phyloP scores from a whole-genome alignment of 257 asterid species.

The Datura wrightii region DNA sequence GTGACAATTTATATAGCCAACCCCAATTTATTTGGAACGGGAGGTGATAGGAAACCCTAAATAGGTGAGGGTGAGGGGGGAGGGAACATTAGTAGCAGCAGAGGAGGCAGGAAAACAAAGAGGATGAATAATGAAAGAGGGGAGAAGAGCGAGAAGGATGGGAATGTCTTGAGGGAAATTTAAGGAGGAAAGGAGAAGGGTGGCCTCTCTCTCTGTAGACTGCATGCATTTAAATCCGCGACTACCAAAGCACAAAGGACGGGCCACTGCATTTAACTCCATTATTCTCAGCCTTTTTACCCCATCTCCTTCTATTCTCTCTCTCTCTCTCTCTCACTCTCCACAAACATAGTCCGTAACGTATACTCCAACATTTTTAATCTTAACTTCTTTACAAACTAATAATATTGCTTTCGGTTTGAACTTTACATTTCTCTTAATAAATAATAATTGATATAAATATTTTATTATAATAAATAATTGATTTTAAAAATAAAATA shows the following conservation, averaged over 20 bases:
- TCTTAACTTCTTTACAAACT: too few relatives aligned
- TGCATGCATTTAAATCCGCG: constrained; percentile 53
- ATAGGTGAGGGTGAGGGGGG: not conserved
- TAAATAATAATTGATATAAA: too few relatives aligned
- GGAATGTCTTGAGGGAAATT: constrained; percentile 48
- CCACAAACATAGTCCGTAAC: constrained; percentile 14
- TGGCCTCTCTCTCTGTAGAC: not conserved
- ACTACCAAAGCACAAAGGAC: constrained; percentile 49
- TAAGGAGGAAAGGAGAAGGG: constrained; percentile 32
- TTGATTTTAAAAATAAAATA: too few relatives aligned
- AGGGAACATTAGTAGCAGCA: too few relatives aligned
- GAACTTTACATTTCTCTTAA: too few relatives aligned
- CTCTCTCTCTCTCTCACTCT: not conserved
- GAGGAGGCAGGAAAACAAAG: not conserved
- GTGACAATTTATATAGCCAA: not conserved
- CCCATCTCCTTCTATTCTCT: constrained; percentile 19
- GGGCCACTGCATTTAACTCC: constrained; percentile 54
- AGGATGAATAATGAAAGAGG: not conserved
- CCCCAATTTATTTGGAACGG: not conserved
- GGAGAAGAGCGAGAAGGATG: not conserved
- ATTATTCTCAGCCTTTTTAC: constrained; percentile 32
- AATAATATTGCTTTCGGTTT: too few relatives aligned
- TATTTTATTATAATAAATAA: too few relatives aligned
- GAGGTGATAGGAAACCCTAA: not conserved
- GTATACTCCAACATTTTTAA: not conserved